phyloP scores from a whole-genome alignment of 768 basidiomycete genomes.

The Naganishia antarctica region DNA sequence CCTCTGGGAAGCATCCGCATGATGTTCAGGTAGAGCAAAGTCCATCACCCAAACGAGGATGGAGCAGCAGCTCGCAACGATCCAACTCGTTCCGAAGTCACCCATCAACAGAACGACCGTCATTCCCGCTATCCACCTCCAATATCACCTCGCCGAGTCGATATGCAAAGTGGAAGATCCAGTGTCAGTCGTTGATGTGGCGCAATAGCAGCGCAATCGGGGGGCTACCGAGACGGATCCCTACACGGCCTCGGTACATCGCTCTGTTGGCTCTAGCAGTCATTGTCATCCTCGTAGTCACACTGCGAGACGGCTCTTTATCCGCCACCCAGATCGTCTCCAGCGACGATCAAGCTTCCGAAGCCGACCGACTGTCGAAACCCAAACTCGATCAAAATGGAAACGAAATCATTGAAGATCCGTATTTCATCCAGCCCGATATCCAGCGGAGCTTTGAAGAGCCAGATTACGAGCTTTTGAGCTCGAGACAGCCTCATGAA shows the following conservation, averaged over 20 bases:
- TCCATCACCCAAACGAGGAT: background rate
- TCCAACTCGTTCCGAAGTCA: conserved; percentile 12
- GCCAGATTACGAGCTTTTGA: conserved; percentile 48
- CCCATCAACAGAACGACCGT: background rate
- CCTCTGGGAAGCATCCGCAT: conserved; percentile 5
- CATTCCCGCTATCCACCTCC: background rate
- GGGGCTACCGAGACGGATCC: conserved; percentile 7
- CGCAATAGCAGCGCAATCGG: background rate
- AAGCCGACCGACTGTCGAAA: conserved; percentile 19
- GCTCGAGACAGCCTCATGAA: conserved; percentile 43
- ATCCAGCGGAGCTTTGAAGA: conserved; percentile 49
- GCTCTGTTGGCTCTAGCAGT: conserved; percentile 1
- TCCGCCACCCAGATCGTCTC: background rate
- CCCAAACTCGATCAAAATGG: conserved; percentile 22
- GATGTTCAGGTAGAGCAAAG: background rate
- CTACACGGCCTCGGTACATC: conserved; percentile 3
- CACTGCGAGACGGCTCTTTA: background rate
- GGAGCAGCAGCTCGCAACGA: conserved; percentile 12
- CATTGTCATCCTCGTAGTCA: background rate
- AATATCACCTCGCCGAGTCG: background rate
- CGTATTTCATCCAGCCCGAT: conserved; percentile 25
- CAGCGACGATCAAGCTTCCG: conserved; percentile 18
- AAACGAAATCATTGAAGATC: conserved; percentile 14
- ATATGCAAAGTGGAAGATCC: conserved; percentile 4
- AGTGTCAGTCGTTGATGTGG: background rate